Conservation (phyloP, 768 basidiomycete genomes). For the Tulasnella sp. region DNA sequence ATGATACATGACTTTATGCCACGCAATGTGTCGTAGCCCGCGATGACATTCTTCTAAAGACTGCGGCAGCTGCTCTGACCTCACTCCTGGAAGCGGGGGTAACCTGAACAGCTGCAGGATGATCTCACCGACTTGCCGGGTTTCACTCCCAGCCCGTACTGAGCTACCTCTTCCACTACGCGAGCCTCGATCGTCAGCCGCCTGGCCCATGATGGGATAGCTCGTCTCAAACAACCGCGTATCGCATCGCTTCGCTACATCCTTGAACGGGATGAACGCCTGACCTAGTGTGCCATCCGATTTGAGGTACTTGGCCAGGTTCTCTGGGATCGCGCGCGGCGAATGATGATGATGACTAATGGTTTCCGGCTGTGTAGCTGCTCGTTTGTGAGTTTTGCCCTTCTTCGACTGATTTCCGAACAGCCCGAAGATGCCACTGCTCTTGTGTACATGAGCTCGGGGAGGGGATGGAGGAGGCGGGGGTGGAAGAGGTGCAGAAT, state of each 20-base stretch:
- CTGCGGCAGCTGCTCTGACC: conserved; percentile 69
- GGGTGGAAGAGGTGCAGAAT: conserved; percentile 41
- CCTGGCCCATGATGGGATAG: conserved; percentile 71
- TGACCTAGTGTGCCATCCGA: conserved; percentile 81
- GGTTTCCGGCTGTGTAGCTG: conserved; percentile 25
- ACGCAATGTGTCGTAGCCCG: conserved; percentile 77
- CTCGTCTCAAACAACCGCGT: conserved; percentile 73
- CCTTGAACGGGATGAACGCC: conserved; percentile 81
- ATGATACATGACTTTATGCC: conserved; percentile 92
- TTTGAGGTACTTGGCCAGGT: conserved; percentile 71
- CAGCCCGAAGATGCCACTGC: conserved; percentile 55
- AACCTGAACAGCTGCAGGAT: conserved; percentile 84
- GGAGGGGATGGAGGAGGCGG: conserved; percentile 30
- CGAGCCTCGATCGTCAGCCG: conserved; percentile 32
- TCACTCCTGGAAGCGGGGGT: conserved; percentile 75
- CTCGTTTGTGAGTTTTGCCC: conserved; percentile 38
- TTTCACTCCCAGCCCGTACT: conserved; percentile 19
- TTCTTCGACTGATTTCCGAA: conserved; percentile 61
- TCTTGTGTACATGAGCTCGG: conserved; percentile 41
- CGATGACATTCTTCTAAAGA: conserved; percentile 87
- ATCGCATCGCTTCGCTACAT: conserved; percentile 72
- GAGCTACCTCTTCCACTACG: conserved; percentile 39
- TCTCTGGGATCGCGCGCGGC: conserved; percentile 40
- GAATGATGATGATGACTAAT: conserved; percentile 4
- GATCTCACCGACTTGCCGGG: conserved; percentile 65